Percentiles rank a stretch among this genome's conserved stretches.
Evolutionary conservation across 192 early-diverging fungal species (phyloP).

Genomic region (Rhizophagus clarus): DNA sequence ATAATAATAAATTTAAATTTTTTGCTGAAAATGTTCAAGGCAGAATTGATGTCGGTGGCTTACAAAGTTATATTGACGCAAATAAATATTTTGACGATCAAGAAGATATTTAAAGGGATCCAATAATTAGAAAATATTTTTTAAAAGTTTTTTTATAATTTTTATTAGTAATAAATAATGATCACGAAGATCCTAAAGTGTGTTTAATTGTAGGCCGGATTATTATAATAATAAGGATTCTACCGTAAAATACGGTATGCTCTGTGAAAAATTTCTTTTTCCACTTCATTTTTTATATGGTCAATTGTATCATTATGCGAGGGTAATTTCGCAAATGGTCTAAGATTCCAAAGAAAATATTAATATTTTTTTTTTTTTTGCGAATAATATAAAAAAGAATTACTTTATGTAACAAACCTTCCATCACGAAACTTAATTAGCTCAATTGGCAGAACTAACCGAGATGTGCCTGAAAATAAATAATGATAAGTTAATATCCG

Average conservation of each 20-base stretch:
- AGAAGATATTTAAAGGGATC: too few relatives aligned
- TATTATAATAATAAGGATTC: too few relatives aligned
- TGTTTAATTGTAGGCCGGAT: too few relatives aligned
- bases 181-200: too few relatives aligned
- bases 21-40: conserved; percentile 38
- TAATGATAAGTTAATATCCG: not conserved
- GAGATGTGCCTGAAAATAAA: conserved; percentile 49
- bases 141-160: too few relatives aligned
- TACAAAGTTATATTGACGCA: conserved; percentile 56
- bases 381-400: too few relatives aligned
- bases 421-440: conserved; percentile 46
- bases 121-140: too few relatives aligned
- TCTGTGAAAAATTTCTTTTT: conserved; percentile 25
- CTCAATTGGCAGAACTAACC: conserved; percentile 57
- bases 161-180: too few relatives aligned
- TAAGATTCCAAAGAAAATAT: not conserved
- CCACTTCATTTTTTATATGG: conserved; percentile 23
- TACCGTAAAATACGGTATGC: conserved; percentile 5
- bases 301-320: not conserved
- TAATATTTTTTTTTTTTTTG: not conserved
- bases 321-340: conserved; percentile 3
- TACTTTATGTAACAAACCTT: not conserved
- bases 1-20: conserved; percentile 8
- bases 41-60: conserved; percentile 66
- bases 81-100: conserved; percentile 39